Percentiles rank a stretch among this genome's conserved stretches.
phyloP scores from a whole-genome alignment of 2,329 filamentous ascomycete species.

The Epichloe coenophiala region DNA sequence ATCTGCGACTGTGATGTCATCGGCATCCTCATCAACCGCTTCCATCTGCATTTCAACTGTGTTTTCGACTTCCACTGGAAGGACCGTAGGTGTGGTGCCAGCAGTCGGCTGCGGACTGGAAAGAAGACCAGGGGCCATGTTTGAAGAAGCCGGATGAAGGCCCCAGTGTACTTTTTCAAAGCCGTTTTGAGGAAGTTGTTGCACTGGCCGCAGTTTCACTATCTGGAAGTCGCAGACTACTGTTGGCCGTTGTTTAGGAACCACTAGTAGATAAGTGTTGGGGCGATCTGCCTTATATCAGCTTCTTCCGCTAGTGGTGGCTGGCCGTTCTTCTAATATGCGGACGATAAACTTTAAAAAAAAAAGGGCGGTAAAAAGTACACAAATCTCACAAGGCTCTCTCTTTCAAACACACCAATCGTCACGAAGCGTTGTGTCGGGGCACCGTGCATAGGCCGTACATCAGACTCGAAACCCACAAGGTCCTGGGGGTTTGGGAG shows the following conservation, averaged over 20 bases:
- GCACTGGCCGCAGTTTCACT: not conserved
- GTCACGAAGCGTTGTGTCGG: not conserved
- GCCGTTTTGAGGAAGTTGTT: not conserved
- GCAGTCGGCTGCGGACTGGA: conserved; percentile 1
- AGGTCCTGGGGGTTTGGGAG: not conserved
- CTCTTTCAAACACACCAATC: not conserved
- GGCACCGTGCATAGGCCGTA: not conserved
- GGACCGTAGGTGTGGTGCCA: not conserved
- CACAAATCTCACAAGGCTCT: not conserved
- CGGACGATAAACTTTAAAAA: not conserved
- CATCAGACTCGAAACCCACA: not conserved
- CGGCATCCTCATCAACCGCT: conserved; percentile 12
- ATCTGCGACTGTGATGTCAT: conserved; percentile 27
- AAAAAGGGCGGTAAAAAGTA: not conserved
- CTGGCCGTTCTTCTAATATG: not conserved
- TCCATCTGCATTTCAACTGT: conserved; percentile 9
- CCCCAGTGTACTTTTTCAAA: not conserved
- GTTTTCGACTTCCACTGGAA: conserved; percentile 5
- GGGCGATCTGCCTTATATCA: not conserved
- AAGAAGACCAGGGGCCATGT: conserved; percentile 6
- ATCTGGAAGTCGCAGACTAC: not conserved
- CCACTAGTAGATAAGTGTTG: not conserved
- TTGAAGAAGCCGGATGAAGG: not conserved
- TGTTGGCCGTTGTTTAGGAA: not conserved
- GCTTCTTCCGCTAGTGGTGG: not conserved